Percentiles rank a stretch among this genome's conserved stretches.
Evolutionary conservation across 495 filamentous ascomycete species (phyloP).

Genomic region (Trichoderma gamsii): DNA sequence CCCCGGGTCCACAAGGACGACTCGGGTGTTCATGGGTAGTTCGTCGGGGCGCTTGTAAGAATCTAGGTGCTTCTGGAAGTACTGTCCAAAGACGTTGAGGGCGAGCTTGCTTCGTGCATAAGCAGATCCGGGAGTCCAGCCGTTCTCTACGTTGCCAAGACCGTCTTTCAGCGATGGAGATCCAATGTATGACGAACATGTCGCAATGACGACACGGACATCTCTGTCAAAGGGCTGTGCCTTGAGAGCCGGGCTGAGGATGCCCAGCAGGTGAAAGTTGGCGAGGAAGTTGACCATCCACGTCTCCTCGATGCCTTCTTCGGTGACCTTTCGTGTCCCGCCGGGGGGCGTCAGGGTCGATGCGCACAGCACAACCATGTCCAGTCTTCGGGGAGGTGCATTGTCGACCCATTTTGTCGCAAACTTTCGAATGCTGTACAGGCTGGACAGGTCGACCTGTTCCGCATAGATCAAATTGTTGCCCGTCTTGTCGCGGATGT

Average conservation of each 20-base stretch:
- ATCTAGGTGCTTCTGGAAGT: conserved; percentile 85
- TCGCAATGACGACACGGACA: conserved; percentile 78
- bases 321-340: conserved; percentile 46
- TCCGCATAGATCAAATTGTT: conserved; percentile 94
- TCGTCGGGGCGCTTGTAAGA: conserved; percentile 76
- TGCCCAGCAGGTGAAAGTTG: conserved; percentile 90
- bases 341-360: conserved; percentile 64
- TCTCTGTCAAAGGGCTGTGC: conserved; percentile 92
- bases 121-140: conserved; percentile 48
- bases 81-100: conserved; percentile 75
- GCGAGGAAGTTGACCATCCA: conserved; percentile 95
- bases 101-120: conserved; percentile 87
- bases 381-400: conserved; percentile 79
- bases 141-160: conserved; percentile 32
- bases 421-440: conserved; percentile 84
- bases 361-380: conserved; percentile 86
- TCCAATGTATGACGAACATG: conserved; percentile 78
- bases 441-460: conserved; percentile 78
- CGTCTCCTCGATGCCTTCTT: conserved; percentile 76
- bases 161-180: conserved; percentile 52
- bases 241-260: conserved; percentile 78
- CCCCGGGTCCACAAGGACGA: conserved; percentile 82
- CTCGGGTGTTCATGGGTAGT: conserved; percentile 68
- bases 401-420: conserved; percentile 99
- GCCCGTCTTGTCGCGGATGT: conserved; percentile 68